These are phyloP conservation scores for Aspergillus nanangensis DNA, from an alignment of 495 filamentous ascomycete genomes.

Conservation along the genomic window DNA sequence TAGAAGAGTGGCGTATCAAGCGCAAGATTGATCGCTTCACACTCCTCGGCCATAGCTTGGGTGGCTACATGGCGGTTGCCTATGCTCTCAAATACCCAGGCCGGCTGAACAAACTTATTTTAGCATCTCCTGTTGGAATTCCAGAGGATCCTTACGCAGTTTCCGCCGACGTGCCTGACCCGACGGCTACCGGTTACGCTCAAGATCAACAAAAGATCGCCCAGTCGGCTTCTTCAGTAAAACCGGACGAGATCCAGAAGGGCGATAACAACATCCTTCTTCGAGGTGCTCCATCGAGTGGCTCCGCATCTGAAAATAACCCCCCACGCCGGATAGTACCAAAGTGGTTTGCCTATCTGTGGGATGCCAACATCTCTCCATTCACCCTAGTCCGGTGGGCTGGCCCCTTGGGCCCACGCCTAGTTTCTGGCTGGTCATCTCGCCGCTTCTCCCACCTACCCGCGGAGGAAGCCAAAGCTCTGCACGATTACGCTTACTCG, in stretches of 20 bases:
- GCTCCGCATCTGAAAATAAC: constrained; percentile 24
- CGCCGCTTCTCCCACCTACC: constrained; percentile 88
- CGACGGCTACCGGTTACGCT: constrained; percentile 64
- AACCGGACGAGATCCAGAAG: constrained; percentile 27
- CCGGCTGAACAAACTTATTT: constrained; percentile 88
- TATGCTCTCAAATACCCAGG: constrained; percentile 97
- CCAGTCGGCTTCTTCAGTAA: constrained; percentile 14
- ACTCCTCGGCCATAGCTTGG: constrained; percentile 85
- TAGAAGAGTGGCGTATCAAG: constrained; percentile 91
- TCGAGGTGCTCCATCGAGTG: constrained; percentile 42
- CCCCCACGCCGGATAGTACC: constrained; percentile 62
- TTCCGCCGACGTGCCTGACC: constrained; percentile 73
- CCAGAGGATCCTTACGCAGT: constrained; percentile 94
- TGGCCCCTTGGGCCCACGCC: constrained; percentile 85
- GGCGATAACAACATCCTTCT: constrained; percentile 58
- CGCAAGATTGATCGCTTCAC: constrained; percentile 91
- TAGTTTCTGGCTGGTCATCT: constrained; percentile 93
- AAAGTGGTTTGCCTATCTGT: constrained; percentile 84
- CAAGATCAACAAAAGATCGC: constrained; percentile 63
- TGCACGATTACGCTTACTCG: constrained; percentile 90
- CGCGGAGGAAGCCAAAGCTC: constrained; percentile 69
- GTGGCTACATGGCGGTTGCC: constrained; percentile 89
- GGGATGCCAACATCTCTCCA: constrained; percentile 96
- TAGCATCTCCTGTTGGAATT: constrained; percentile 90
- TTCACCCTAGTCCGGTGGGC: constrained; percentile 86